phyloP scores from a whole-genome alignment of 768 basidiomycete species.

The Boletus barrowsii region DNA sequence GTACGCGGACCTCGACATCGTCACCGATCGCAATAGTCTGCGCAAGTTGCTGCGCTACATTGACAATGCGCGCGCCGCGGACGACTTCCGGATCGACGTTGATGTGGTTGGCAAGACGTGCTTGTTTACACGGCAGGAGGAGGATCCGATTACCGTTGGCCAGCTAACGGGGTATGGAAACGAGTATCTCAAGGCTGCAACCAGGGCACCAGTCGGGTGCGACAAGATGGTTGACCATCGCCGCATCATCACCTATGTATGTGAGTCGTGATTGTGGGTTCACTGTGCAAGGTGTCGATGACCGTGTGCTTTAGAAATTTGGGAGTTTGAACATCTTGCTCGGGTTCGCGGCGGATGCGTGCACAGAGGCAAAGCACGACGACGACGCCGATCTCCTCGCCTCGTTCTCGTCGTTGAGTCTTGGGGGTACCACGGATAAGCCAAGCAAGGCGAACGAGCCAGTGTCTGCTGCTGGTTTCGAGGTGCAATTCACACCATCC shows the following conservation, averaged over 20 bases:
- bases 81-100: slow-evolving; percentile 64
- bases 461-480: slow-evolving; percentile 4
- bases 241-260: slow-evolving; percentile 51
- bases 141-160: slow-evolving; percentile 11
- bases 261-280: slow-evolving; percentile 37
- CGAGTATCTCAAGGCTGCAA: slow-evolving; percentile 59
- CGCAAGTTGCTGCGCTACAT: slow-evolving; percentile 61
- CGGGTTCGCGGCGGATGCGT: slow-evolving; percentile 54
- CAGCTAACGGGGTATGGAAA: slow-evolving; percentile 48
- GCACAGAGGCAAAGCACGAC: slow-evolving; percentile 14
- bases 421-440: slow-evolving; percentile 6
- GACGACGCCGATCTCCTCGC: slow-evolving; percentile 25
- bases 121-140: slow-evolving; percentile 59
- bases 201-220: slow-evolving; percentile 46
- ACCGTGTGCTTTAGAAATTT: slow-evolving; percentile 42
- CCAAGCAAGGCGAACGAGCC: not conserved
- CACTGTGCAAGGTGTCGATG: not conserved
- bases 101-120: slow-evolving; percentile 64
- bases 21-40: slow-evolving; percentile 66
- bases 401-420: slow-evolving; percentile 24
- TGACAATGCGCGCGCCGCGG: slow-evolving; percentile 20
- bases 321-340: slow-evolving; percentile 57
- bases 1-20: slow-evolving; percentile 37
- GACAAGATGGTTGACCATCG: slow-evolving; percentile 55
- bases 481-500: slow-evolving; percentile 24